Evolutionary conservation across 2,329 filamentous ascomycete genomes (phyloP), one percentile per base, ranked within the genome.

Genomic region (Nemania abortiva): DNA sequence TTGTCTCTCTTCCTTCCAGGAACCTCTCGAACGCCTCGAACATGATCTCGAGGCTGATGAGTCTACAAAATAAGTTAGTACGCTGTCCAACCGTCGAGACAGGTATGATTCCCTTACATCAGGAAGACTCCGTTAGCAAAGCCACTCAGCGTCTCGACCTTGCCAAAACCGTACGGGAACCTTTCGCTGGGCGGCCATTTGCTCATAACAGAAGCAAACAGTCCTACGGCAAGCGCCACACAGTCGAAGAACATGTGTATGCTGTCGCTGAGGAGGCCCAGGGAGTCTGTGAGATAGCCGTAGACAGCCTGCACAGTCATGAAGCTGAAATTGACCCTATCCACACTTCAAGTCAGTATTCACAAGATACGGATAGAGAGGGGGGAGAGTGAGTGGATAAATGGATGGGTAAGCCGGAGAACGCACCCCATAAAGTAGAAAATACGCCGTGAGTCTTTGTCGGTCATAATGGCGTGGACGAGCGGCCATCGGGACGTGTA

Each of bases 71-170:
- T 37, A n/a, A 29, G 47, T 71, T 39, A 68, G 63, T 27, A 42
- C n/a, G n/a, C n/a, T n/a, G n/a, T 15, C 11, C 52, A 56, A 5
- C n/a, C 47, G 29, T 54, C 4, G 11, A 20, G 6, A 42, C 11
- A 10, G 13, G 1, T 2, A 5, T 1, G 3, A 42, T 31, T 6
- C 77, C 24, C 90, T 79, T 82, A 94, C 91, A 99, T 92, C 56
- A 99, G 83, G 74, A 99, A 95, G 31, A 99, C 91, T 7, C 96
- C 96, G 77, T 99, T 99, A 73, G 93, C 96, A 79, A 99, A 98
- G 0, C 96, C 96, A 68, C 95, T 97, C 66, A 99, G 84, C 0
- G 94, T 98, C 82, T 99, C 96, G 66, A 99, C 93, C 81, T 98
- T 99, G 67, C 95, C 95, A 79, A 97, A 96, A 0, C 96, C 96